Evolutionary conservation across 2,329 filamentous ascomycete species (phyloP), one percentile per base, ranked within the genome.

Genomic region (Dichotomopilus funicola): DNA sequence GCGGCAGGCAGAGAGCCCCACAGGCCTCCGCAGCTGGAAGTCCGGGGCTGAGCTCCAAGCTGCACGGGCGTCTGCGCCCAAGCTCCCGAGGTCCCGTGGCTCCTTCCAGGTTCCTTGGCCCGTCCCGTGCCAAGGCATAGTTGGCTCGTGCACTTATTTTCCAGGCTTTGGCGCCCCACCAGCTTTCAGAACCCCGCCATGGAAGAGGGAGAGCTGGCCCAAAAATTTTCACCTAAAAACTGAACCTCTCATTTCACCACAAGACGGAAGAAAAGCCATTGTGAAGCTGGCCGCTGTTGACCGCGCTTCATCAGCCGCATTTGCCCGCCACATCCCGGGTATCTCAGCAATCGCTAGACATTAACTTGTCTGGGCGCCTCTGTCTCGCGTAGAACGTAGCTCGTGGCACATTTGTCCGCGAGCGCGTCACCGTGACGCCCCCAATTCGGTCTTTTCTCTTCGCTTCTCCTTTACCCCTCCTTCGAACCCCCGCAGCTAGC

Each of bases 401-500:
- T 63, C 58, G 61, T 60, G 61, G 57, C 62, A 56, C 31, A 51
- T 36, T 27, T 36, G 54, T 35, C 59, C 58, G 55, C 56, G 57
- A 58, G 62, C 58, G 48, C 49, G 50, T 59, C 60, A 49, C 59
- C 40, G 63, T 60, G 57, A 57, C 61, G 51, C 54, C 61, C 49
- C 53, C 57, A 53, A 53, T 62, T 54, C 58, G 59, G 49, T 59
- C 56, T 33, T 48, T 62, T 55, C 56, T 61, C 57, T 66, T 61
- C 64, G 53, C 60, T 63, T 64, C 63, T 63, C 50, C 57, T 31
- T 60, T 62, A 58, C 60, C 61, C 61, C 63, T 63, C 58, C 60
- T 66, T 62, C 60, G 56, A 61, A 59, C 58, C 64, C 70, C 75
- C 74, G 83, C 83, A 86, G 83, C 83, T 77, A 81, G 84, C 75